A percentile compares a stretch with the other conserved stretches of the same genome.
Conservation (phyloP, 352 stramenopile genomes). For the Phytophthora megakarya region DNA sequence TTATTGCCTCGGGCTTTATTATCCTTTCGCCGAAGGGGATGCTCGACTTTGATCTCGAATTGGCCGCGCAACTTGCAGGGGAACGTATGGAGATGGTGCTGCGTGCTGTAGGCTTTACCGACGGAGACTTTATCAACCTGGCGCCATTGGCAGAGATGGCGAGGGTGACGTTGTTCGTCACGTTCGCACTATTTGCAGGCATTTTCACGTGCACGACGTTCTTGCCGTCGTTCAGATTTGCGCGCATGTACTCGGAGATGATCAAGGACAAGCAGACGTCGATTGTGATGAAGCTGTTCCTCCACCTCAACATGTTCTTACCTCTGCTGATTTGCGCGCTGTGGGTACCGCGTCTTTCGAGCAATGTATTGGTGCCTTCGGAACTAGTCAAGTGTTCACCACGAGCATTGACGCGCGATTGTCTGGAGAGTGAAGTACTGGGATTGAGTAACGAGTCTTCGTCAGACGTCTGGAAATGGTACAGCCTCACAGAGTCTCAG, state of each 20-base stretch:
- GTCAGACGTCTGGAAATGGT: conserved; percentile 36
- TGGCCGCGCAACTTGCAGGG: conserved; percentile 42
- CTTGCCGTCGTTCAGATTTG: conserved; percentile 75
- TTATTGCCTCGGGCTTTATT: conserved; percentile 64
- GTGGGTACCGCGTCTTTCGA: conserved; percentile 63
- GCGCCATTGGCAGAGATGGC: conserved; percentile 33
- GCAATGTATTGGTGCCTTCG: conserved; percentile 49
- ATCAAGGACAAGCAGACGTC: conserved; percentile 47
- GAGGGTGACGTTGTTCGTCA: conserved; percentile 39
- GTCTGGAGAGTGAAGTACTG: conserved; percentile 45
- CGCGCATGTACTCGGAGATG: conserved; percentile 81
- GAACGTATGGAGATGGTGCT: conserved; percentile 55
- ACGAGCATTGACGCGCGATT: conserved; percentile 54
- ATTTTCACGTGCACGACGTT: conserved; percentile 71
- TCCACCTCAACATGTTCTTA: conserved; percentile 77
- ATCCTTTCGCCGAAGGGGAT: conserved; percentile 61
- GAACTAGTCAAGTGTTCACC: conserved; percentile 56
- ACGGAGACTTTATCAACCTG: conserved; percentile 62
- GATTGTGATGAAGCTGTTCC: conserved; percentile 43
- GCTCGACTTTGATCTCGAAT: conserved; percentile 75
- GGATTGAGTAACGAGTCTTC: conserved; percentile 13
- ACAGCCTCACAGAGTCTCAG: conserved; percentile 56
- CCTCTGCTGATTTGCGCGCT: conserved; percentile 56
- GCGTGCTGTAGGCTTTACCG: conserved; percentile 59
- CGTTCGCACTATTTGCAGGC: conserved; percentile 46